Conservation (phyloP, 345 rosid genomes). For the Aquilaria yunnanensis region DNA sequence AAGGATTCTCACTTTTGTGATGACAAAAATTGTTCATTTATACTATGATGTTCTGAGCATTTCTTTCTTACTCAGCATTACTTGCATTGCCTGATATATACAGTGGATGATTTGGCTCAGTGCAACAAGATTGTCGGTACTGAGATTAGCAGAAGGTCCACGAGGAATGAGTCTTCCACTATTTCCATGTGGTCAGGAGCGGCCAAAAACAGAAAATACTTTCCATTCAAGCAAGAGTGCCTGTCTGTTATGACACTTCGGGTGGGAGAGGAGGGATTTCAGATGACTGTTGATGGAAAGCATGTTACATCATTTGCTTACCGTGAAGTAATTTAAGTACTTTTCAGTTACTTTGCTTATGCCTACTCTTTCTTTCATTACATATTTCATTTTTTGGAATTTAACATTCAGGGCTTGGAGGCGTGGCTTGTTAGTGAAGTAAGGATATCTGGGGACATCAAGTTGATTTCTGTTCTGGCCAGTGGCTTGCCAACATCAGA, state of each 20-base stretch:
- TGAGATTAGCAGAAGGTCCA: slow-evolving; percentile 31
- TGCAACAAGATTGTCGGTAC: slow-evolving; percentile 79
- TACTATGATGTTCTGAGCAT: no score
- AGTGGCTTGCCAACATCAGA: slow-evolving; percentile 95
- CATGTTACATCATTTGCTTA: slow-evolving; percentile 94
- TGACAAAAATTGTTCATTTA: no score
- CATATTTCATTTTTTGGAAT: slow-evolving; percentile 7
- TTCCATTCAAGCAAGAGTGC: slow-evolving; percentile 82
- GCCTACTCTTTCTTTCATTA: slow-evolving; percentile 3
- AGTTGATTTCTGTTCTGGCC: slow-evolving; percentile 63
- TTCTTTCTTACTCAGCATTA: no score
- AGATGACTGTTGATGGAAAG: slow-evolving; percentile 95
- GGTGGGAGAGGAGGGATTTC: slow-evolving; percentile 89
- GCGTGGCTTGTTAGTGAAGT: slow-evolving; percentile 95
- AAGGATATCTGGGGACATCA: slow-evolving; percentile 70
- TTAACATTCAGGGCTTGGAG: slow-evolving; percentile 65
- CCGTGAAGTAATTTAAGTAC: slow-evolving; percentile 61
- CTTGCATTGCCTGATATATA: not conserved
- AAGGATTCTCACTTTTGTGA: no score
- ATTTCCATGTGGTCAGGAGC: slow-evolving; percentile 24
- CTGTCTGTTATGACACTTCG: slow-evolving; percentile 83
- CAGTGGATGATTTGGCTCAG: slow-evolving; percentile 86
- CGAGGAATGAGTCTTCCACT: slow-evolving; percentile 24
- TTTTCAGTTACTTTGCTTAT: slow-evolving; percentile 5
- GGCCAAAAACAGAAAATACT: slow-evolving; percentile 37